Conservation (phyloP, 768 basidiomycete species). For the Boletellus ananas region DNA sequence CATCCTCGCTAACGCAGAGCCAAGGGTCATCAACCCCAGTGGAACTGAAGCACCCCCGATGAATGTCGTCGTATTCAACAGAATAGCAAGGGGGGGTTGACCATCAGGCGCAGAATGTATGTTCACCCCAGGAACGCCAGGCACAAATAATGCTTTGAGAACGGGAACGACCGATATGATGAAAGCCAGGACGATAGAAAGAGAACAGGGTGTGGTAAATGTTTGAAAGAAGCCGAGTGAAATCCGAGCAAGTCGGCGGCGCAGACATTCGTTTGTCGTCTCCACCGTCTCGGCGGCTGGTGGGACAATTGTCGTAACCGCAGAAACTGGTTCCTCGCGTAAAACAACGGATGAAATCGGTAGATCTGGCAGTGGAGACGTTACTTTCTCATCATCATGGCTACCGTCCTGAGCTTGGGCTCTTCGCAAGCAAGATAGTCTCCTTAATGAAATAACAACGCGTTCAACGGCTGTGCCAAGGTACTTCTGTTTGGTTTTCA, state of each 20-base stretch:
- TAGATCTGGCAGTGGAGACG: background rate
- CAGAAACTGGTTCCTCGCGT: conserved; percentile 1
- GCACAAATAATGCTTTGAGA: conserved; percentile 60
- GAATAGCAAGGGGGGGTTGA: conserved; percentile 58
- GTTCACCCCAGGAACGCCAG: conserved; percentile 36
- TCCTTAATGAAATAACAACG: conserved; percentile 3
- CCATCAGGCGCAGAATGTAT: conserved; percentile 61
- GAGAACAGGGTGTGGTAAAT: conserved; percentile 45
- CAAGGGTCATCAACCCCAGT: conserved; percentile 57
- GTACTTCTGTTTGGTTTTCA: conserved; percentile 36
- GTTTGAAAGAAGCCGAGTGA: conserved; percentile 31
- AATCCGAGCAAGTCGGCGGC: conserved; percentile 8
- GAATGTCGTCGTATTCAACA: conserved; percentile 55
- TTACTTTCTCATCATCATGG: conserved; percentile 5
- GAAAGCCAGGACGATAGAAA: conserved; percentile 52
- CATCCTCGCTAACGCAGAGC: conserved; percentile 59
- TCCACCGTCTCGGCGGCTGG: background rate
- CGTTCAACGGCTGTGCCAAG: conserved; percentile 12
- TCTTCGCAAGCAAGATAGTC: background rate
- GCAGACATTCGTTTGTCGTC: conserved; percentile 3
- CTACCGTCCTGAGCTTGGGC: background rate
- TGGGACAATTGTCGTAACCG: conserved; percentile 3
- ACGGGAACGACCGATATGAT: conserved; percentile 52
- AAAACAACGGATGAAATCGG: background rate
- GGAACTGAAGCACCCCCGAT: conserved; percentile 64